Evolutionary conservation across 1,139 yeast genomes (phyloP), one percentile per base, ranked within the genome.

Genomic region (Scheffersomyces quercinus): DNA sequence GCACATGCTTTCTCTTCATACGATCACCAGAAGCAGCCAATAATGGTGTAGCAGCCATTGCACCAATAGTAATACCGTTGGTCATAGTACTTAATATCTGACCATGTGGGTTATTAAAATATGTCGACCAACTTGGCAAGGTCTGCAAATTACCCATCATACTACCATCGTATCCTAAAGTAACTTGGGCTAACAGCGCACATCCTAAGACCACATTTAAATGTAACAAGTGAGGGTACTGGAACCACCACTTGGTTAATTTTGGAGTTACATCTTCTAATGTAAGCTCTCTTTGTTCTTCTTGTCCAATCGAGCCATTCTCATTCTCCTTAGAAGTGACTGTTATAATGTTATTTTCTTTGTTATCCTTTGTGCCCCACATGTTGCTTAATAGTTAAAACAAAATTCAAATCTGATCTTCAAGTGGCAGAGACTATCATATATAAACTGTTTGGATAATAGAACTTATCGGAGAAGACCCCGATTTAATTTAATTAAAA

Each of bases 111-210:
- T 49, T 36, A n/a, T 47, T 46, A 46, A 53, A 48, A 28, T 48
- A 50, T 11, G 39, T 37, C 13, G 45, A 43, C 52, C 52, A 54
- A 28, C 37, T 14, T 4, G 45, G 43, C 34, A 54, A 40, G 3
- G 52, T 42, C 24, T 52, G 56, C 42, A 53, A 46, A 20, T 48
- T 50, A 28, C 50, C 50, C 54, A 53, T 52, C 52, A 50, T 50
- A 4, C 52, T 47, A 12, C 51, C 55, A 37, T 52, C 56, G 35
- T 51, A 54, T 3, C 56, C 58, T 11, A 11, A n/a, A 13, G 39
- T 16, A 12, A 41, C 42, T 10, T 20, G 37, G 9, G 40, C 40
- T 10, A 42, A 30, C 11, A 42, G 16, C 7, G 42, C 28, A 14
- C 42, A 38, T 3, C 33, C 24, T 10, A 42, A 39, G 24, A 35